Evolutionary conservation across 805 yeast genomes (phyloP).

Genomic region (Nadsonia fulvescens): DNA sequence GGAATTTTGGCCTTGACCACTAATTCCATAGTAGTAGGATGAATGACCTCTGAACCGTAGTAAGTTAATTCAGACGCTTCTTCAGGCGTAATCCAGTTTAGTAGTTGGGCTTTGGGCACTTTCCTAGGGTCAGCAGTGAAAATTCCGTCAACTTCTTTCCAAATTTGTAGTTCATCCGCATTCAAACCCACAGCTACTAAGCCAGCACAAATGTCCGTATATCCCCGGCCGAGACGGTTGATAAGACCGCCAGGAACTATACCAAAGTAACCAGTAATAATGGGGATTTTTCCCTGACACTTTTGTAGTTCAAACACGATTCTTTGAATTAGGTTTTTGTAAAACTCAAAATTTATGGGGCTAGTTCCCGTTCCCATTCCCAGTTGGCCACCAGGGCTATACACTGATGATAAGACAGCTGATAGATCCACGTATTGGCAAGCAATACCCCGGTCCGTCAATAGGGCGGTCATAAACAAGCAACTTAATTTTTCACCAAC

Average conservation of each 20-base stretch:
- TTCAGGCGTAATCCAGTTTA: constrained; percentile 86
- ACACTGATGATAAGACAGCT: constrained; percentile 42
- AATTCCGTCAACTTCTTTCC: constrained; percentile 99
- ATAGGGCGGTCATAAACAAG: constrained; percentile 65
- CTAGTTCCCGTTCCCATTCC: no score
- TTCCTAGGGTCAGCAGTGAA: constrained; percentile 97
- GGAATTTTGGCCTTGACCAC: constrained; percentile 91
- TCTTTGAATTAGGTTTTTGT: constrained; percentile 29
- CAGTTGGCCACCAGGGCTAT: no score
- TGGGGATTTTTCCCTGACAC: constrained; percentile 43
- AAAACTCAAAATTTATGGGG: constrained; percentile 43
- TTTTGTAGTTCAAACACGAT: constrained; percentile 29
- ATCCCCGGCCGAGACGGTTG: constrained; percentile 90
- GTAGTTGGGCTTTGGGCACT: constrained; percentile 72
- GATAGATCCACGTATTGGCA: constrained; percentile 70
- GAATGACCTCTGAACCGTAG: constrained; percentile 95
- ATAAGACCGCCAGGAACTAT: constrained; percentile 82
- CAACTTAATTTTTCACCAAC: constrained; percentile 90
- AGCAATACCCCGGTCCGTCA: constrained; percentile 61
- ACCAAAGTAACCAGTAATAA: constrained; percentile 90
- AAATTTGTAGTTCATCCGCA: constrained; percentile 89
- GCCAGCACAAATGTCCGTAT: constrained; percentile 96
- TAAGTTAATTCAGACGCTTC: constrained; percentile 97
- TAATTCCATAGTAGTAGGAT: constrained; percentile 98
- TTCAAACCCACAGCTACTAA: constrained; percentile 79